Conservation (phyloP, 306 rosid species). For the Ceratonia siliqua region DNA sequence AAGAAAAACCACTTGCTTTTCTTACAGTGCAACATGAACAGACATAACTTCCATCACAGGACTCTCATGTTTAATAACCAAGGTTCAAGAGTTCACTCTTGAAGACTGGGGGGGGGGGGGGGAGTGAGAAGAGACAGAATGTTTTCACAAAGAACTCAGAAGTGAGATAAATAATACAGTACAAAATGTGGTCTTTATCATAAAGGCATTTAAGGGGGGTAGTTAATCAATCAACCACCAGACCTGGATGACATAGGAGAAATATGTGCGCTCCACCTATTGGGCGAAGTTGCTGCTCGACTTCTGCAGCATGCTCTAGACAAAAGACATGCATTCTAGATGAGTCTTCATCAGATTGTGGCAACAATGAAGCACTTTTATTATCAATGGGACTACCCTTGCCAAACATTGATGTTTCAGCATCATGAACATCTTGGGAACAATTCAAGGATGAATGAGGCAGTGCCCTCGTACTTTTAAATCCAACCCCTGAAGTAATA, state of each 20-base stretch:
- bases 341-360: conserved; percentile 65
- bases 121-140: not conserved
- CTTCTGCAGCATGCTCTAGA: conserved; percentile 82
- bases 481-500: conserved; percentile 41
- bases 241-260: conserved; percentile 87
- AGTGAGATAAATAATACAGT: not conserved
- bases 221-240: not conserved
- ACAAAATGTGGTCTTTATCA: not conserved
- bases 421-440: conserved; percentile 44
- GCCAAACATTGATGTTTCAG: conserved; percentile 46
- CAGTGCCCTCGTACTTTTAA: conserved; percentile 29
- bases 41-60: not conserved
- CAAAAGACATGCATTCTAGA: conserved; percentile 82
- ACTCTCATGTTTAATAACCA: not conserved
- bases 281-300: conserved; percentile 69
- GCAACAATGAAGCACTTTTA: conserved; percentile 40
- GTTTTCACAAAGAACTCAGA: not conserved
- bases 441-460: conserved; percentile 26
- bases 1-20: not conserved
- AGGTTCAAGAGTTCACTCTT: no score
- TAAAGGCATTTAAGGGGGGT: not conserved
- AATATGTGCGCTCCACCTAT: conserved; percentile 71
- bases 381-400: conserved; percentile 38
- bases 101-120: no score
- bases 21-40: not conserved